Percentiles rank a stretch among this genome's conserved stretches.
phyloP scores from a whole-genome alignment of 148 eudicot genomes.

The Chenopodium formosanum region DNA sequence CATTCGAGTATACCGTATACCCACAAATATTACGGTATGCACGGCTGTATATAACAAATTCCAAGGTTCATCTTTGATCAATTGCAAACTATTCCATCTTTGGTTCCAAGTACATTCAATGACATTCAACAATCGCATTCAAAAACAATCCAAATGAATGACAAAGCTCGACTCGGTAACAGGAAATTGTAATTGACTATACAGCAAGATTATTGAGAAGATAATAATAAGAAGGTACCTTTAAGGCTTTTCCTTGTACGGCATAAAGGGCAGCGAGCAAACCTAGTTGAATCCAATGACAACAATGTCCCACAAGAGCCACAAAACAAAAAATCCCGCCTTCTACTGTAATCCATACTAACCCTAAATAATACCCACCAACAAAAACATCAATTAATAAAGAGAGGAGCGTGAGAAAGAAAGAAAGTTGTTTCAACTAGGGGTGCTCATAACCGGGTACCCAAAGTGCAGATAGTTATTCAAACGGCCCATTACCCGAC shows the following conservation, averaged over 20 bases:
- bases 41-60: too few species aligned
- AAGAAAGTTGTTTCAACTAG: too few species aligned
- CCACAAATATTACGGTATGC: too few species aligned
- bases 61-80: not conserved
- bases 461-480: too few species aligned
- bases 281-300: constrained; percentile 30
- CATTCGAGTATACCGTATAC: too few species aligned
- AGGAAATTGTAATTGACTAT: not conserved
- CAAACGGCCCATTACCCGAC: too few species aligned
- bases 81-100: not conserved
- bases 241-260: constrained; percentile 35
- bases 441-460: too few species aligned
- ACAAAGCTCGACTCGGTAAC: not conserved
- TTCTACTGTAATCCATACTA: constrained; percentile 38
- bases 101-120: not conserved
- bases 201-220: not conserved
- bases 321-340: constrained; percentile 67
- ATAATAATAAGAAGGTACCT: constrained; percentile 25
- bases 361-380: not conserved
- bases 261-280: constrained; percentile 50
- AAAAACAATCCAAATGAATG: not conserved
- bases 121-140: not conserved
- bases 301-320: constrained; percentile 55
- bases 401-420: too few species aligned
- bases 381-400: too few species aligned